A percentile compares a stretch with the other conserved stretches of the same genome.
Conservation (phyloP, 176 grass and related monocot genomes). For the Chloris gayana region DNA sequence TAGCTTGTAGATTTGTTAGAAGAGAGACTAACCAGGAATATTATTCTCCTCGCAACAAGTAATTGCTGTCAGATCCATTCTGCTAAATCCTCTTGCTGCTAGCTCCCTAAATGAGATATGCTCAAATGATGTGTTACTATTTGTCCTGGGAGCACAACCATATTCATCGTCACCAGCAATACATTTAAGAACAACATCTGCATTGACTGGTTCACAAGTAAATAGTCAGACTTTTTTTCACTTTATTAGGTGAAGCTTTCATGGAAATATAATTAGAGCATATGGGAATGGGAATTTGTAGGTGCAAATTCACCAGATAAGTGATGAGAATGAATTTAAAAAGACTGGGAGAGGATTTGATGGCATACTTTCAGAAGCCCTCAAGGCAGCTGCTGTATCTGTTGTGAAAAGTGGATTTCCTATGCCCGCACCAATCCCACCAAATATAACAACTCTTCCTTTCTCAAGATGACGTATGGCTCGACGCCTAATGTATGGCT, state of each 20-base stretch:
- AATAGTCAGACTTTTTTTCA: slow-evolving; percentile 51
- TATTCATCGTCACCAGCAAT: slow-evolving; percentile 66
- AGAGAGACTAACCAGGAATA: slow-evolving; percentile 72
- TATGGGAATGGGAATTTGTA: slow-evolving; percentile 2
- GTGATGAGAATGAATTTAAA: background rate
- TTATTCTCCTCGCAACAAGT: slow-evolving; percentile 98
- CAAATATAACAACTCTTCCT: slow-evolving; percentile 86
- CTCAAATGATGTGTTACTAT: slow-evolving; percentile 60
- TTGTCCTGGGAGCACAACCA: slow-evolving; percentile 59
- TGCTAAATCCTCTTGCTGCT: slow-evolving; percentile 68
- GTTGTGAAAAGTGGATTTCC: slow-evolving; percentile 86
- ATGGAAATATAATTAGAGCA: slow-evolving; percentile 2
- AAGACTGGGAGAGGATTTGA: background rate
- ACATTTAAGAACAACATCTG: slow-evolving; percentile 91
- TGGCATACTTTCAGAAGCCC: slow-evolving; percentile 87
- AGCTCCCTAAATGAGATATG: slow-evolving; percentile 93
- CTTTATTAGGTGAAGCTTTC: background rate
- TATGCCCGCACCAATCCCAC: slow-evolving; percentile 66
- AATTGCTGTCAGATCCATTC: slow-evolving; percentile 90
- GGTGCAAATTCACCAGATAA: slow-evolving; percentile 16
- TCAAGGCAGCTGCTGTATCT: slow-evolving; percentile 83
- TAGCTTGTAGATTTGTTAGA: background rate
- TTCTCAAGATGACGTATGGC: slow-evolving; percentile 97
- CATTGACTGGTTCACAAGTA: slow-evolving; percentile 72
- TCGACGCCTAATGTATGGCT: slow-evolving; percentile 82